Evolutionary conservation across 176 grass and related monocot genomes (phyloP).

Genomic region (Oropetium thomaeum): DNA sequence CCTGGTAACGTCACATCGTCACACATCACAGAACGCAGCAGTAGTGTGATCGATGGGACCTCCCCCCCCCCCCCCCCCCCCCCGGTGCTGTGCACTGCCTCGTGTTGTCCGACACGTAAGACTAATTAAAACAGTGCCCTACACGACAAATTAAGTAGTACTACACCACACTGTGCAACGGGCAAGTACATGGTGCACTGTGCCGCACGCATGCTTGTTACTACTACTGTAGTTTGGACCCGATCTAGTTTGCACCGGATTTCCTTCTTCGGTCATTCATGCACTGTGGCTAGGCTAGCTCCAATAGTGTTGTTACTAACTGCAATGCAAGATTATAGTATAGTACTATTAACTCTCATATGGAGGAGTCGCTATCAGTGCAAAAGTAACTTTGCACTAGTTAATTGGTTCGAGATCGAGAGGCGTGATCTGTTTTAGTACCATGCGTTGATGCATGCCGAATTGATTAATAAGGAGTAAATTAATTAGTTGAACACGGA

Average conservation of each 20-base stretch:
- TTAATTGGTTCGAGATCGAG: slow-evolving; percentile 8
- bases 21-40: neutral
- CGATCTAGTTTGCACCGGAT: neutral
- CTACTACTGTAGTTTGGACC: too few species aligned
- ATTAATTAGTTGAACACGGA: slow-evolving; percentile 9
- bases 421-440: slow-evolving; percentile 14
- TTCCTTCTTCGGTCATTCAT: too few species aligned
- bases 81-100: too few species aligned
- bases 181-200: slow-evolving; percentile 14
- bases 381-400: slow-evolving; percentile 31
- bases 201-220: neutral
- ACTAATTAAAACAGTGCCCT: neutral
- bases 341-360: too few species aligned
- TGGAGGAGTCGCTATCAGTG: slow-evolving; percentile 7
- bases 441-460: slow-evolving; percentile 28
- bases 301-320: too few species aligned
- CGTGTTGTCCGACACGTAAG: slow-evolving; percentile 16
- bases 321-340: too few species aligned
- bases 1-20: neutral
- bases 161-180: too few species aligned
- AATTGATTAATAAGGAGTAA: slow-evolving; percentile 2
- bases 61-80: too few species aligned
- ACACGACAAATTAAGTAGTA: too few species aligned
- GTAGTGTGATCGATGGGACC: too few species aligned
- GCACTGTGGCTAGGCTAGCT: too few species aligned